phyloP scores from a whole-genome alignment of 2,329 filamentous ascomycete species.

The Mollisiaceae sp. region DNA sequence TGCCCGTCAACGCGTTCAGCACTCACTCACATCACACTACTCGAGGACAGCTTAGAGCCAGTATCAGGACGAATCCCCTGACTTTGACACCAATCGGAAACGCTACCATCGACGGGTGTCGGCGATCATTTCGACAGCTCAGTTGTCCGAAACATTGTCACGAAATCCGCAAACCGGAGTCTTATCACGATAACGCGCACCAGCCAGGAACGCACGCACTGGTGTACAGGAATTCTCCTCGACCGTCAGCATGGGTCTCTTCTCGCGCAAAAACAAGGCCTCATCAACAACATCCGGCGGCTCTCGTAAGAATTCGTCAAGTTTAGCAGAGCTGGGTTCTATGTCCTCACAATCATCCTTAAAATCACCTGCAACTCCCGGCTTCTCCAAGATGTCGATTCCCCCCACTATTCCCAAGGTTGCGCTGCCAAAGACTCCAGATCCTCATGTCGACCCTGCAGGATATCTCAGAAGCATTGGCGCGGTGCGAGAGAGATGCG shows the following conservation, averaged over 20 bases:
- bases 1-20: not conserved
- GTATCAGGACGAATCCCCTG: not conserved
- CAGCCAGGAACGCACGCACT: conserved; percentile 1
- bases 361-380: conserved; percentile 38
- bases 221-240: not conserved
- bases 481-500: conserved; percentile 78
- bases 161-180: not conserved
- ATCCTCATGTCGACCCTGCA: conserved; percentile 85
- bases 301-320: conserved; percentile 36
- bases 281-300: conserved; percentile 31
- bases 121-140: conserved; percentile 5
- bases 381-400: conserved; percentile 38
- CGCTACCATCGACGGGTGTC: not conserved
- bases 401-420: conserved; percentile 68
- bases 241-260: conserved; percentile 38
- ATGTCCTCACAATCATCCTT: conserved; percentile 39
- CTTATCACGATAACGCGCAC: conserved; percentile 3
- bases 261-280: conserved; percentile 40
- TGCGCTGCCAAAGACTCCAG: conserved; percentile 81
- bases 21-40: not conserved
- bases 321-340: conserved; percentile 34
- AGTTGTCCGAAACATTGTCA: conserved; percentile 1
- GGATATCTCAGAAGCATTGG: conserved; percentile 90
- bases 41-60: not conserved
- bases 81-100: conserved; percentile 1